Percentiles rank a stretch among this genome's conserved stretches.
Conservation (phyloP, 306 rosid species). For the Ochetophila trinervis region DNA sequence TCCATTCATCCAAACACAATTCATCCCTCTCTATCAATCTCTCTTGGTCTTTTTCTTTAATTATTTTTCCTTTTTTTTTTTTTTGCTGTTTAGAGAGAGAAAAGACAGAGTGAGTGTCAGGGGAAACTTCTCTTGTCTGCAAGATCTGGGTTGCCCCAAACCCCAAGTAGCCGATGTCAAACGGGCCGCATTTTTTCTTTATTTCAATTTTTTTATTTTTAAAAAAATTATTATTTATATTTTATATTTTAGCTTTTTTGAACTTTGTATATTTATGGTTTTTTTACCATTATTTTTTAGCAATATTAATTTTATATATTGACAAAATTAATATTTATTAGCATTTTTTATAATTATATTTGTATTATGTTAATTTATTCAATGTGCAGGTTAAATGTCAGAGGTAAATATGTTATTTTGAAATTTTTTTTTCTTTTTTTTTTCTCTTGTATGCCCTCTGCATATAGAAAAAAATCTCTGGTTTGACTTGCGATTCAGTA, state of each 20-base stretch:
- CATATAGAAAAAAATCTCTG: too few species aligned
- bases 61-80: conserved; percentile 5
- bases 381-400: too few species aligned
- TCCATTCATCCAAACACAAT: conserved; percentile 18
- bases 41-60: conserved; percentile 14
- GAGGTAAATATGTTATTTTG: too few species aligned
- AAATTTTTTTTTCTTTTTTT: too few species aligned
- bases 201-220: conserved; percentile 2
- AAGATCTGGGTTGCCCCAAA: conserved; percentile 50
- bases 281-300: too few species aligned
- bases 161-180: conserved; percentile 54
- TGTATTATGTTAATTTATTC: too few species aligned
- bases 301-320: too few species aligned
- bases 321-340: too few species aligned
- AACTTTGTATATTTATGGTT: too few species aligned
- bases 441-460: too few species aligned
- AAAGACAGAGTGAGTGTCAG: conserved; percentile 4
- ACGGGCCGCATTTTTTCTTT: conserved; percentile 32
- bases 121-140: conserved; percentile 54
- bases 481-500: too few species aligned
- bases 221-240: not conserved
- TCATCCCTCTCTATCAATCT: conserved; percentile 26
- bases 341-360: too few species aligned
- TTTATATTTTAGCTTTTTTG: not conserved
- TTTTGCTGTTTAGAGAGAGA: conserved; percentile 21